Evolutionary conservation across 768 basidiomycete species (phyloP).

Genomic region (Postia placenta): DNA sequence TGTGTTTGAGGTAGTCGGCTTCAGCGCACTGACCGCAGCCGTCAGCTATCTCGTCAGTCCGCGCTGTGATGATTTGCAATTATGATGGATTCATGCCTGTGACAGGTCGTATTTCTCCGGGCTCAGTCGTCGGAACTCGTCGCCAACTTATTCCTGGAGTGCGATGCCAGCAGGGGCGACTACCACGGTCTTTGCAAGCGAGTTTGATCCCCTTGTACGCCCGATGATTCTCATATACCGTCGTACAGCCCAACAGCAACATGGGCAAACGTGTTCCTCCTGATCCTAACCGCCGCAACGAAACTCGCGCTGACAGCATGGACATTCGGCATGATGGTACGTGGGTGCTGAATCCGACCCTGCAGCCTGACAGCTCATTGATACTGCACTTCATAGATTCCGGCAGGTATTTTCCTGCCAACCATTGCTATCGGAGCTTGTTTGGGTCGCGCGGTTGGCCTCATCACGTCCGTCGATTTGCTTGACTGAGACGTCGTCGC

Average conservation of each 20-base stretch:
- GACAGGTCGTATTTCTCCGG: slow-evolving; percentile 63
- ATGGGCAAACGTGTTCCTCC: slow-evolving; percentile 61
- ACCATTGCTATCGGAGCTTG: slow-evolving; percentile 73
- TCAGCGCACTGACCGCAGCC: slow-evolving; percentile 62
- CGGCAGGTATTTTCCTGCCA: slow-evolving; percentile 72
- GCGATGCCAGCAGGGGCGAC: slow-evolving; percentile 58
- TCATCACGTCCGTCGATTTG: slow-evolving; percentile 54
- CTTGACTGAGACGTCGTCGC: neutral
- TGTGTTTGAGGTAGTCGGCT: slow-evolving; percentile 55
- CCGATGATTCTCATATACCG: too few relatives aligned
- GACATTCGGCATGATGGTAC: slow-evolving; percentile 77
- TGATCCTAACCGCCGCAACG: slow-evolving; percentile 53
- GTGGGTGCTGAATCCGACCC: slow-evolving; percentile 4
- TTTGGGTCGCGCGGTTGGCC: slow-evolving; percentile 63
- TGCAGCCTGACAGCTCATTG: neutral
- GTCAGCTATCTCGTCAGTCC: slow-evolving; percentile 56
- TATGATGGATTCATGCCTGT: neutral
- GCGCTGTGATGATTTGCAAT: neutral
- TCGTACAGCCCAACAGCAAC: slow-evolving; percentile 51
- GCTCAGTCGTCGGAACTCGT: slow-evolving; percentile 79
- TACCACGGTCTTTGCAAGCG: slow-evolving; percentile 81
- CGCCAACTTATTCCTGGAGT: slow-evolving; percentile 79
- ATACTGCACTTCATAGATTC: slow-evolving; percentile 39
- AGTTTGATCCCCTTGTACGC: slow-evolving; percentile 23
- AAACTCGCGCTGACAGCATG: slow-evolving; percentile 64